phyloP scores from a whole-genome alignment of 371 early-diverging fungal species.

The Syncephalis fuscata region DNA sequence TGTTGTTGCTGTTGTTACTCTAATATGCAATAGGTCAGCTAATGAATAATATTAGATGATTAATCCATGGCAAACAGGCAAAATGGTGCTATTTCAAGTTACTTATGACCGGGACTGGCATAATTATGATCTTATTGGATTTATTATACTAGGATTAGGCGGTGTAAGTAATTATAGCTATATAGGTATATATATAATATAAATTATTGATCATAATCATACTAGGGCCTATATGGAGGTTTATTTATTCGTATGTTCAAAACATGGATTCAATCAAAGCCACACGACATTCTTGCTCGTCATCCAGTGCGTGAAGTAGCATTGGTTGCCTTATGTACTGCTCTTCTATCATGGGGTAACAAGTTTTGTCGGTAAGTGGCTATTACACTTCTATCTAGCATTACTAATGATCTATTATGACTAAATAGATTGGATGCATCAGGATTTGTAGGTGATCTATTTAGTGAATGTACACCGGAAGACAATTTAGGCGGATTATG shows the following conservation, averaged over 20 bases:
- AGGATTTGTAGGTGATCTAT: slow-evolving; percentile 46
- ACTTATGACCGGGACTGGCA: slow-evolving; percentile 73
- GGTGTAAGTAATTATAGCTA: slow-evolving; percentile 57
- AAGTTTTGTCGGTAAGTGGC: slow-evolving; percentile 41
- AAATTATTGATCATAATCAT: not conserved
- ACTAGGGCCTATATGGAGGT: slow-evolving; percentile 76
- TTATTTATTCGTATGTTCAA: slow-evolving; percentile 34
- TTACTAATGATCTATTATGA: not conserved
- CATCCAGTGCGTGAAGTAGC: slow-evolving; percentile 63
- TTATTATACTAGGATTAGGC: slow-evolving; percentile 60
- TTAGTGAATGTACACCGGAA: slow-evolving; percentile 41
- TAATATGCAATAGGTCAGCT: not conserved
- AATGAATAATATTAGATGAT: too few relatives aligned
- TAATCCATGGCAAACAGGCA: slow-evolving; percentile 81
- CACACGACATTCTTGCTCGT: slow-evolving; percentile 29
- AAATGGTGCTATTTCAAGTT: slow-evolving; percentile 83
- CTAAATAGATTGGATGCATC: slow-evolving; percentile 25
- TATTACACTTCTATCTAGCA: not conserved
- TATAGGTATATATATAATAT: not conserved
- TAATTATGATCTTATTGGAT: slow-evolving; percentile 71
- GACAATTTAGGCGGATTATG: slow-evolving; percentile 19
- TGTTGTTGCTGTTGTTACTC: not conserved
- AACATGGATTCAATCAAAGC: slow-evolving; percentile 44
- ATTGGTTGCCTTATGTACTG: slow-evolving; percentile 48
- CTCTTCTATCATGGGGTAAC: slow-evolving; percentile 55